Evolutionary conservation across 768 basidiomycete species (phyloP), one percentile per base, ranked within the genome.

Genomic region (Xanthoconium stramineum): DNA sequence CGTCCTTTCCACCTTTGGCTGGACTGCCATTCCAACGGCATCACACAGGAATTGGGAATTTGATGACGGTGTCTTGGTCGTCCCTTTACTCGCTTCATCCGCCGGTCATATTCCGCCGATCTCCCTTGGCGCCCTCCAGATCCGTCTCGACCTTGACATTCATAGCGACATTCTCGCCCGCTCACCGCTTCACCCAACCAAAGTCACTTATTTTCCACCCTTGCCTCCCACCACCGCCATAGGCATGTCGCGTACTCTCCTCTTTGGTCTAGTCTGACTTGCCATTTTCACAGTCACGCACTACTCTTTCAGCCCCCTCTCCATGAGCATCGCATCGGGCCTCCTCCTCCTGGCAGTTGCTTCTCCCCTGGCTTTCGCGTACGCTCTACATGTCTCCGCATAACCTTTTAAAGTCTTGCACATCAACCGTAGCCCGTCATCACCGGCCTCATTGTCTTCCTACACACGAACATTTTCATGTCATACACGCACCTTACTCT

Each of bases 1-100:
- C 20, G 74, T 79, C 17, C 74, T 83, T 55, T 65, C 65, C 47
- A 72, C 75, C 29, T 78, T 78, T 55, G 72, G 74, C 28, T 83
- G 82, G 66, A 72, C 47, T 29, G 56, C 64, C 36, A 29, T 60
- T 30, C 48, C 58, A 20, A 35, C 60, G 20, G 40, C 46, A 20
- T 55, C 61, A 24, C 45, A 61, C 47, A 63, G 61, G 35, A 59
- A 55, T 28, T 71, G 71, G 69, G 64, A 69, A 50, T 63, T 71
- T 11, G 69, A 64, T 56, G 53, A 60, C 56, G 67, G 67, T n/a
- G 59, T 69, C 42, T 45, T 44, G n/a, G 52, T 71, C 20, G 47
- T 57, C 28, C 65, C 71, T 17, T 59, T 63, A 40, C 40, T 57
- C 13, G 32, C 47, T 37, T 39, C 55, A 24, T 32, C 47, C 29